Base-by-base conservation (phyloP, 768 basidiomycete genomes). In the Leccinum ochraceum region DNA sequence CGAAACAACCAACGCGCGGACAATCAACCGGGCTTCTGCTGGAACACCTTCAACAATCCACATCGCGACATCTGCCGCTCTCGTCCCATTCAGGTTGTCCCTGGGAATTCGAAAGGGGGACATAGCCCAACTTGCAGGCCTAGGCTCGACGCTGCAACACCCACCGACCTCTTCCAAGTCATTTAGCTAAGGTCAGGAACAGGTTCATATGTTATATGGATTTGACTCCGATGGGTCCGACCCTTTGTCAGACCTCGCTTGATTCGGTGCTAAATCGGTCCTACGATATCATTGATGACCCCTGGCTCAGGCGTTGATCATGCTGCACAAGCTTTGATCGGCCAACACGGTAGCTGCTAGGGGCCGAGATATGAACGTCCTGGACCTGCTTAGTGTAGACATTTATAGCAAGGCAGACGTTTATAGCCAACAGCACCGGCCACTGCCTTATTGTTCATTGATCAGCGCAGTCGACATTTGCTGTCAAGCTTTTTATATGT, bases 311-410 rank as follows among this genome's bases (percentile, higher is more conserved):
- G 10, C 44, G 44, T 13, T 46, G 44, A 46, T 20, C 44, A 13
- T 11, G n/a, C 7, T 9, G n/a, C n/a, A 17, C 42, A 44, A 46
- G 20, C 44, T 20, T 13, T 44, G 44, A 20, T 36, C 13, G 17
- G 34, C 58, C 46, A 57, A 50, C 22, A 13, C 11, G 14, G 52
- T 42, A 34, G 46, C 54, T 42, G 6, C 39, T 49, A 67, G 63
- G 66, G 30, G 65, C 66, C 60, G 60, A 58, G 53, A 51, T 44
- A 34, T 54, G 24, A 46, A 17, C 46, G 24, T 46, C 30, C 17
- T 49, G 53, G 30, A 30, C 30, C 30, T 30, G 30, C 30, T 30
- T 30, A 30, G 2, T 30, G 30, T 52, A 36, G 5, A 58, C 51
- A 11, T 20, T 20, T 46, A 20, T 20, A 46, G 44, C 10, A 20